A percentile compares a stretch with the other conserved stretches of the same genome.
Evolutionary conservation across 73 alveolate species (phyloP).

Genomic region (Tetrahymena thermophila): DNA sequence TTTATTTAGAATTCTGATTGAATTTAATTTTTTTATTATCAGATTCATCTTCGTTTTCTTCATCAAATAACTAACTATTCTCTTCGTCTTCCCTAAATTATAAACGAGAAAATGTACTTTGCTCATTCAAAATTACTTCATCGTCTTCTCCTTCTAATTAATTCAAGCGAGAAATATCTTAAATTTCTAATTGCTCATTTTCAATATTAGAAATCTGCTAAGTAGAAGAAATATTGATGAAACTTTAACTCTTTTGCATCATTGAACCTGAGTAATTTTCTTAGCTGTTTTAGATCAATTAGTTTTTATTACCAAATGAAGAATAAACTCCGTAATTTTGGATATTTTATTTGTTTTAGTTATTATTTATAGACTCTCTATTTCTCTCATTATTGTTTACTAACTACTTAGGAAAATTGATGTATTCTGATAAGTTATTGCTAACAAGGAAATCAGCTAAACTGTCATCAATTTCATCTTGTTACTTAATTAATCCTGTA

Average conservation of each 20-base stretch:
- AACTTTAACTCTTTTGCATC: background rate
- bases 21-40: background rate
- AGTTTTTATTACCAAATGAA: background rate
- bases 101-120: background rate
- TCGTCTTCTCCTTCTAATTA: background rate
- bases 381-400: too few species aligned
- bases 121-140: background rate
- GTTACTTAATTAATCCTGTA: background rate
- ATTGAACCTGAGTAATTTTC: background rate
- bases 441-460: background rate
- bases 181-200: background rate
- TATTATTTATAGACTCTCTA: background rate
- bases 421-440: background rate
- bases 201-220: background rate
- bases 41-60: background rate
- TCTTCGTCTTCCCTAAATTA: background rate
- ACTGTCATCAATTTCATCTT: background rate
- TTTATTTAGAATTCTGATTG: background rate
- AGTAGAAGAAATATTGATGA: background rate
- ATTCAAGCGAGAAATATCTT: background rate
- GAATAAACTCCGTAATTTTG: background rate
- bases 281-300: background rate
- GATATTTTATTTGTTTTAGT: too few species aligned
- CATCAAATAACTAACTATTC: background rate
- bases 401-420: background rate